Evolutionary conservation across 2,329 filamentous ascomycete species (phyloP).

Genomic region (Dactylellina leptospora): DNA sequence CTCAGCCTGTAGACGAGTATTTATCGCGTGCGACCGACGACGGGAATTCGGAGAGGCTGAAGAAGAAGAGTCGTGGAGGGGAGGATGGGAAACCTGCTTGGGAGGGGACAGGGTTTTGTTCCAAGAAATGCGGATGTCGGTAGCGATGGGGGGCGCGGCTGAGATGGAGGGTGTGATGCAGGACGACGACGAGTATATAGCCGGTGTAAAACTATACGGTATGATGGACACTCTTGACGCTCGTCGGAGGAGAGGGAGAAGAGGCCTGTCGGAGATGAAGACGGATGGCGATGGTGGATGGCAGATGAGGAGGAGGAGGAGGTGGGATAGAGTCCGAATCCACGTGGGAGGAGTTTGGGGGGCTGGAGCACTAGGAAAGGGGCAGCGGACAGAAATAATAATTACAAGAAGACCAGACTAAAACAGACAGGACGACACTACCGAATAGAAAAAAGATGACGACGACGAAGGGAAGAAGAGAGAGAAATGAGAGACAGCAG

Average conservation of each 20-base stretch:
- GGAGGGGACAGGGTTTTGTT: neutral
- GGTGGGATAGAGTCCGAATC: conserved; percentile 2
- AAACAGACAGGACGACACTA: neutral
- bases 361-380: neutral
- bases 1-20: neutral
- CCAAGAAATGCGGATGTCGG: neutral
- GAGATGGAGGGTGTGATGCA: neutral
- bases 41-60: too few relatives aligned
- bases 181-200: neutral
- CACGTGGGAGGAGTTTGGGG: neutral
- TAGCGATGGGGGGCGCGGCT: neutral
- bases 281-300: conserved; percentile 4
- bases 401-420: neutral
- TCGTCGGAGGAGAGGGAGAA: neutral
- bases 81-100: neutral
- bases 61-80: neutral
- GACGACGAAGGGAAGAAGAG: neutral
- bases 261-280: neutral
- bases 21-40: neutral
- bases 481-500: neutral
- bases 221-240: neutral
- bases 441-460: neutral
- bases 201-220: too few relatives aligned
- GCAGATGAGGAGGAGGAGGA: neutral
- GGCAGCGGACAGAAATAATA: neutral